These are phyloP conservation scores for Colletotrichum tropicicola DNA, from an alignment of 2,329 filamentous ascomycete genomes.

Conservation along the genomic window DNA sequence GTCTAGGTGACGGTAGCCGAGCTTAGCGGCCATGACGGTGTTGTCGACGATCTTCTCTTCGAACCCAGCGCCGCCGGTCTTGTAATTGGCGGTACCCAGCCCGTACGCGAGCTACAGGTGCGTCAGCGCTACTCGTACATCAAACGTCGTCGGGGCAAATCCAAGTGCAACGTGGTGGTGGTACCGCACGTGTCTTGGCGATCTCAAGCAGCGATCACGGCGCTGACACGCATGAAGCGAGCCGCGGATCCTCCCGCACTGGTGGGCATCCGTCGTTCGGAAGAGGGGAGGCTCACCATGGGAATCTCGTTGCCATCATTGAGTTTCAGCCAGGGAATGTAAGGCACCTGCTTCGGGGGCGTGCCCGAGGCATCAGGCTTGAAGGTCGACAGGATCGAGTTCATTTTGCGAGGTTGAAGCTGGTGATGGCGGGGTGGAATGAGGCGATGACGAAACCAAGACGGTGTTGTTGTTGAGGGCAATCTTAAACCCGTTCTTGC, in stretches of 20 bases:
- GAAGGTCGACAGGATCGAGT: slow-evolving; percentile 50
- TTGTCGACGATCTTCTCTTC: slow-evolving; percentile 61
- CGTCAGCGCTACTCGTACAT: neutral
- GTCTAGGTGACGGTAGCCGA: slow-evolving; percentile 79
- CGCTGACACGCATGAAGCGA: neutral
- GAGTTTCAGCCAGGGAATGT: slow-evolving; percentile 70
- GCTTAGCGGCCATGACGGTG: slow-evolving; percentile 69
- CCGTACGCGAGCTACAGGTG: slow-evolving; percentile 72
- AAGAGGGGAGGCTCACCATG: slow-evolving; percentile 56
- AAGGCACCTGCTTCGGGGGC: slow-evolving; percentile 49
- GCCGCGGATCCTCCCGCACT: neutral
- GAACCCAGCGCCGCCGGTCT: slow-evolving; percentile 58
- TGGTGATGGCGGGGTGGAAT: neutral
- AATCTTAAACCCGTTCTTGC: neutral
- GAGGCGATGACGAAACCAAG: slow-evolving; percentile 12
- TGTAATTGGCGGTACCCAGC: slow-evolving; percentile 74
- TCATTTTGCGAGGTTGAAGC: slow-evolving; percentile 42
- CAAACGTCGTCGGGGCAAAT: neutral
- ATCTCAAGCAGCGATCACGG: neutral
- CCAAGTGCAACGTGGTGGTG: neutral
- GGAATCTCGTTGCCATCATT: slow-evolving; percentile 80
- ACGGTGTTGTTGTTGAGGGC: neutral
- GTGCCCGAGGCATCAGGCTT: slow-evolving; percentile 49
- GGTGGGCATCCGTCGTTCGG: neutral
- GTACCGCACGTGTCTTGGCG: neutral